These are phyloP conservation scores for Amanita molliuscula DNA, from an alignment of 768 basidiomycete genomes.

Conservation along the genomic window DNA sequence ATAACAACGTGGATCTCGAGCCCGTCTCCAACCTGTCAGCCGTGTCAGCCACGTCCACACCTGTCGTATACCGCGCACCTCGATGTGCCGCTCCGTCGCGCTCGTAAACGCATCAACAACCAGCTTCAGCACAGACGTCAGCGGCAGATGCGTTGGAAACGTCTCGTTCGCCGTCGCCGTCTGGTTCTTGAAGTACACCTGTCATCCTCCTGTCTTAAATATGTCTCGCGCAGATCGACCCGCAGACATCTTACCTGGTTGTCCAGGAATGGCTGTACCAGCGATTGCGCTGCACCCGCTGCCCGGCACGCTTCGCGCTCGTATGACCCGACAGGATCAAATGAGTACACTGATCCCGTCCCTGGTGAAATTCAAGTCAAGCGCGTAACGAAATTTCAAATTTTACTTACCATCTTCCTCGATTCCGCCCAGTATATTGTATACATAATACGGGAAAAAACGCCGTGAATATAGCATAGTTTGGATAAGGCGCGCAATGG, in stretches of 20 bases:
- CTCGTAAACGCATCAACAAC: slow-evolving; percentile 96
- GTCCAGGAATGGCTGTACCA: slow-evolving; percentile 97
- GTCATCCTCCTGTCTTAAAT: slow-evolving; percentile 10
- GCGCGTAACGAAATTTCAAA: slow-evolving; percentile 4
- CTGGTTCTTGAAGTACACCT: slow-evolving; percentile 99
- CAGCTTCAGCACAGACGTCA: slow-evolving; percentile 70
- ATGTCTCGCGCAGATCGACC: neutral
- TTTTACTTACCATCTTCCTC: slow-evolving; percentile 81
- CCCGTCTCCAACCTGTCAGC: slow-evolving; percentile 79
- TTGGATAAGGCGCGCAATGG: slow-evolving; percentile 96
- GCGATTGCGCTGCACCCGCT: slow-evolving; percentile 87
- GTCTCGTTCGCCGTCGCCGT: slow-evolving; percentile 56
- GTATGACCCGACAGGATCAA: slow-evolving; percentile 97
- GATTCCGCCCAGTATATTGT: slow-evolving; percentile 92
- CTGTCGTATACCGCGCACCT: slow-evolving; percentile 37
- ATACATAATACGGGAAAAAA: slow-evolving; percentile 98
- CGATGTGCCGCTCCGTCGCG: slow-evolving; percentile 97
- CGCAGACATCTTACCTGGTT: slow-evolving; percentile 64
- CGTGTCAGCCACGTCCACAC: neutral
- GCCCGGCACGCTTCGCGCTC: slow-evolving; percentile 96
- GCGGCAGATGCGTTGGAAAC: slow-evolving; percentile 75
- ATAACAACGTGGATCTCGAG: slow-evolving; percentile 87
- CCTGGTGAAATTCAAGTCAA: slow-evolving; percentile 35
- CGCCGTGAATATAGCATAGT: slow-evolving; percentile 95
- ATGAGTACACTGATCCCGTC: slow-evolving; percentile 97